Evolutionary conservation across 2,329 filamentous ascomycete species (phyloP), one percentile per base, ranked within the genome.

Genomic region (Diaporthe vexans): DNA sequence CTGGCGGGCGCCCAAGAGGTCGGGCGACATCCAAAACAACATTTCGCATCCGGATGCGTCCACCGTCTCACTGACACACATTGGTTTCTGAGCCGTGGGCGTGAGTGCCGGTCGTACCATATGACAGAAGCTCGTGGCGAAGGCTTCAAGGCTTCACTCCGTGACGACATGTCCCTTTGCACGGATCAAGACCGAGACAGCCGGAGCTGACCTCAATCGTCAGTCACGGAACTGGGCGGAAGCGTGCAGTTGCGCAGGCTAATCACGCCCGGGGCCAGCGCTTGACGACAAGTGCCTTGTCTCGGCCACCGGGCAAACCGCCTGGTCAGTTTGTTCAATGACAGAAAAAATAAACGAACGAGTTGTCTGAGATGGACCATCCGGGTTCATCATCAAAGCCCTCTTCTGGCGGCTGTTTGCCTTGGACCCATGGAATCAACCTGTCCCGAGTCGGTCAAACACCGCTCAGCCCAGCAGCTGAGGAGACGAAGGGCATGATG

Each of bases 211-310:
- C 48, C 63, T 68, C 63, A 68, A 33, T 21, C 63, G 26, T 29
- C 63, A 68, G 48, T 65, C 33, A 68, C 26, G 48, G 24, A 54
- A 21, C 33, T 33, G 26, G 21, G 46, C 63, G 63, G 63, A 29
- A 68, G 63, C 63, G 2, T 68, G 63, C 63, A 68, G 46, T 54
- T 40, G n/a, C 48, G 48, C 13, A 68, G 46, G 48, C 63, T 40
- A 17, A 40, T 8, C 48, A 48, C 48, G 29, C 63, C 46, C n/a
- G 48, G 63, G 33, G 15, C 63, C 46, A 37, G 63, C 46, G 46
- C 46, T 26, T 67, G 63, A 67, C 63, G 33, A 15, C 63, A 68
- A 54, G 29, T 68, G 46, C 33, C 40, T 68, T 68, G 63, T 67
- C 63, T 67, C 29, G 29, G 46, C 63, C 63, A 52, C 63, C 29